A percentile compares a stretch with the other conserved stretches of the same genome.
Conservation (phyloP, 306 rosid genomes). For the Corylus heterophylla region DNA sequence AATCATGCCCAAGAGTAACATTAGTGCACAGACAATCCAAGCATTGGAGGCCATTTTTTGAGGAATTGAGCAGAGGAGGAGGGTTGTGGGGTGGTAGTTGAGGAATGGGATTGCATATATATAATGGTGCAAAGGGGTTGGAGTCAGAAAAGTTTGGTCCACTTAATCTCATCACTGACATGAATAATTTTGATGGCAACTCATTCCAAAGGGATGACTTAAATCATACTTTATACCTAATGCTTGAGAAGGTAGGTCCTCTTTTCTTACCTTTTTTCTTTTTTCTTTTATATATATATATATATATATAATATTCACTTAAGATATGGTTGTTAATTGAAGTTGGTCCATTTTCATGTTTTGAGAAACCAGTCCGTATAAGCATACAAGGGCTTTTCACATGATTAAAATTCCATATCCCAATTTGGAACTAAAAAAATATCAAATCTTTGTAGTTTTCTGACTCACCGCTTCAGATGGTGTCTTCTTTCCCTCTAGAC, state of each 20-base stretch:
- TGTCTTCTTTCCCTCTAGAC: no score
- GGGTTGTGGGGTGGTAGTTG: conserved; percentile 21
- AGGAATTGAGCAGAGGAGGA: conserved; percentile 7
- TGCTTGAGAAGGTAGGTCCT: conserved; percentile 21
- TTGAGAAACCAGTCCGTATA: background rate
- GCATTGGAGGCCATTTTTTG: conserved; percentile 48
- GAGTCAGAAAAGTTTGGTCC: conserved; percentile 65
- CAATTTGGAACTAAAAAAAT: no score
- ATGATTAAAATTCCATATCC: background rate
- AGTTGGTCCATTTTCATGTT: conserved; percentile 27
- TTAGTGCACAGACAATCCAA: conserved; percentile 27
- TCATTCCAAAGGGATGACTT: conserved; percentile 52
- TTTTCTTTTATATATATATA: no score
- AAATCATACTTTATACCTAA: conserved; percentile 64
- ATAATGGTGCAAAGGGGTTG: conserved; percentile 33
- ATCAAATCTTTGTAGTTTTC: no score
- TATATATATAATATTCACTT: background rate
- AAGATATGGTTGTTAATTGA: conserved; percentile 33
- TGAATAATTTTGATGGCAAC: conserved; percentile 14
- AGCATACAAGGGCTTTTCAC: background rate
- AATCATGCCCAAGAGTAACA: conserved; percentile 45
- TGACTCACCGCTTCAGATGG: no score
- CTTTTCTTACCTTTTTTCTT: conserved; percentile 1
- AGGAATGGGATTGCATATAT: conserved; percentile 45
- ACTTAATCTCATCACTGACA: conserved; percentile 22